phyloP scores from a whole-genome alignment of 805 yeast species.

The Lipomyces starkeyi region DNA sequence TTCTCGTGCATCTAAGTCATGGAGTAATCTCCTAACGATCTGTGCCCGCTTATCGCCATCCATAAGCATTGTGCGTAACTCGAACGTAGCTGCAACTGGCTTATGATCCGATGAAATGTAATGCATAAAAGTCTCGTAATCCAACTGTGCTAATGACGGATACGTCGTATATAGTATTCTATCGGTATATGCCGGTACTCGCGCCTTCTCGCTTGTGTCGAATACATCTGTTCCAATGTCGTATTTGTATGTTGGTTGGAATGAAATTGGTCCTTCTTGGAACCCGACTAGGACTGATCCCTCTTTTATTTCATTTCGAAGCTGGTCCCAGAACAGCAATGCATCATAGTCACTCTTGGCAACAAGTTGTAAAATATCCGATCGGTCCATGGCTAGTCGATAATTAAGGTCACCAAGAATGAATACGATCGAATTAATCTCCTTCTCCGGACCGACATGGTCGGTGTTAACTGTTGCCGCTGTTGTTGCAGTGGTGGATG shows the following conservation, averaged over 20 bases:
- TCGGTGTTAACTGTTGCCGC: slow-evolving; percentile 34
- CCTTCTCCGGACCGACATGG: slow-evolving; percentile 26
- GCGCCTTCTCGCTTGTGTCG: slow-evolving; percentile 40
- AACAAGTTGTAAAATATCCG: slow-evolving; percentile 44
- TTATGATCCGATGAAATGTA: slow-evolving; percentile 60
- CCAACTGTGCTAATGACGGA: slow-evolving; percentile 36
- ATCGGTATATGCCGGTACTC: slow-evolving; percentile 67
- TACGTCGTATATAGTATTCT: slow-evolving; percentile 53
- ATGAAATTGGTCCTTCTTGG: slow-evolving; percentile 54
- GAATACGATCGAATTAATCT: slow-evolving; percentile 45
- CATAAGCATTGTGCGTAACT: slow-evolving; percentile 46
- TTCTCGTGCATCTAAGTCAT: slow-evolving; percentile 53
- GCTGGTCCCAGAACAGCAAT: slow-evolving; percentile 54
- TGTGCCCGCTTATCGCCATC: slow-evolving; percentile 49
- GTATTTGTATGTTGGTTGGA: slow-evolving; percentile 63
- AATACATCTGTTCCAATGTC: slow-evolving; percentile 40
- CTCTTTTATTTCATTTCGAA: slow-evolving; percentile 47
- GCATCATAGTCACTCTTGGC: slow-evolving; percentile 45
- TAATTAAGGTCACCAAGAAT: slow-evolving; percentile 64
- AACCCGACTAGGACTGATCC: slow-evolving; percentile 53
- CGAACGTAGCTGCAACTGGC: slow-evolving; percentile 56
- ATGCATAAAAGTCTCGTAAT: slow-evolving; percentile 41
- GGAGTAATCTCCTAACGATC: slow-evolving; percentile 49
- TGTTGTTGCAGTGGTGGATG: slow-evolving; percentile 17
- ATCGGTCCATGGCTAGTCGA: slow-evolving; percentile 49